Conservation (phyloP, 2,329 filamentous ascomycete species). For the Akanthomyces muscarius region DNA sequence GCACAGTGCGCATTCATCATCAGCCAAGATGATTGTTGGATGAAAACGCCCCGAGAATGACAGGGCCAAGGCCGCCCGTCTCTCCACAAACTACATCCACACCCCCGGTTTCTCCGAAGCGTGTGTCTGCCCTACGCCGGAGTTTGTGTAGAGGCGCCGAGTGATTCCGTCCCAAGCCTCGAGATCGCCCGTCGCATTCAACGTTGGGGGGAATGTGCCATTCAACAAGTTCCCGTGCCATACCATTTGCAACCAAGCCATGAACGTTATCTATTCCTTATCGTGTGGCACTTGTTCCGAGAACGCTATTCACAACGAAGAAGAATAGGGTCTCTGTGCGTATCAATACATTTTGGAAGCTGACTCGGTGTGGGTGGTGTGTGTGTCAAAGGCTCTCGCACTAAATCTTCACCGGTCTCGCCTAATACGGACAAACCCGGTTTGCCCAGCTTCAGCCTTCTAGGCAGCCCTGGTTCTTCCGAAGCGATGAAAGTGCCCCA, state of each 20-base stretch:
- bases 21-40: too few species aligned
- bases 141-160: not conserved
- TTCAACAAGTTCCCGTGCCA: not conserved
- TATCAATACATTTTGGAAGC: not conserved
- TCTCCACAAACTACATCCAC: not conserved
- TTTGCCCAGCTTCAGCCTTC: not conserved
- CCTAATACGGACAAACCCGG: constrained; percentile 17
- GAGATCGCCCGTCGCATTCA: not conserved
- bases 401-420: not conserved
- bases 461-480: constrained; percentile 4
- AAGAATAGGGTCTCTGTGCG: not conserved
- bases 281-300: not conserved
- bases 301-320: not conserved
- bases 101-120: not conserved
- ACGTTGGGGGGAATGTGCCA: not conserved
- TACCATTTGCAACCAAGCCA: not conserved
- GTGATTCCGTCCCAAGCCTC: not conserved
- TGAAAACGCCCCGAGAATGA: not conserved
- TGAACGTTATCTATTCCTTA: not conserved
- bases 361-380: constrained; percentile 3
- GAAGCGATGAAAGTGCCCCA: not conserved
- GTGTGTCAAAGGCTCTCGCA: not conserved
- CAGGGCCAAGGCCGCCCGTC: not conserved
- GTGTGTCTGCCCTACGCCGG: not conserved
- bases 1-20: too few species aligned